A percentile compares a stretch with the other conserved stretches of the same genome.
These are phyloP conservation scores for Boletus patriciae DNA, from an alignment of 768 basidiomycete species.

Conservation along the genomic window DNA sequence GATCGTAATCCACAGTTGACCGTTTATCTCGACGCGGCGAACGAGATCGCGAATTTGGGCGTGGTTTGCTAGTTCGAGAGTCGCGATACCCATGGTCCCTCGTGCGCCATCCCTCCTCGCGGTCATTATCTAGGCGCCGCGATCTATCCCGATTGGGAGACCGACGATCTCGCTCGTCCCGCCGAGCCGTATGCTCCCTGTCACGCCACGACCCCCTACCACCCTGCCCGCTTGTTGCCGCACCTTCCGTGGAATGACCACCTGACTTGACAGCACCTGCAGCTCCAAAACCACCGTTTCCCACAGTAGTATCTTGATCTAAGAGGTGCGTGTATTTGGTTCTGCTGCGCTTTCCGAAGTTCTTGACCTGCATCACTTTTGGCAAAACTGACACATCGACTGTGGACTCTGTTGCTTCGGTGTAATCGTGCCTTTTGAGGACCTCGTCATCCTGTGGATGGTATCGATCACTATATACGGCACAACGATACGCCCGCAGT, in stretches of 20 bases:
- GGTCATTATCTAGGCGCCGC: constrained; percentile 24
- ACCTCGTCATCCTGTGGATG: constrained; percentile 79
- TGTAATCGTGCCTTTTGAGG: constrained; percentile 79
- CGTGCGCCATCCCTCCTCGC: constrained; percentile 18
- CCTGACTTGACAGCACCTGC: constrained; percentile 52
- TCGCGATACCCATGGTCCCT: constrained; percentile 19
- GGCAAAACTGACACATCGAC: constrained; percentile 88
- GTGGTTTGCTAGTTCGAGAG: constrained; percentile 20
- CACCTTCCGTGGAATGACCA: constrained; percentile 50
- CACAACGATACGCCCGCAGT: background rate
- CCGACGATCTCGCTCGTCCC: constrained; percentile 24
- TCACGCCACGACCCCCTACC: constrained; percentile 40
- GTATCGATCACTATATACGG: constrained; percentile 16
- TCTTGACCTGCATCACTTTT: constrained; percentile 94
- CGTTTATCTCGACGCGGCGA: constrained; percentile 32
- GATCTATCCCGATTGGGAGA: constrained; percentile 25
- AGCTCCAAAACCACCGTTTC: constrained; percentile 66
- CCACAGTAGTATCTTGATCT: constrained; percentile 86
- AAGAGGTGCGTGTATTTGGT: constrained; percentile 96
- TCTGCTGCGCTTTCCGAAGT: constrained; percentile 89
- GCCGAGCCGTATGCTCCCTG: constrained; percentile 20
- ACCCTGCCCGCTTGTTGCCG: constrained; percentile 35
- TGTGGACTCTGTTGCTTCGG: constrained; percentile 85
- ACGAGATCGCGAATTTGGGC: constrained; percentile 34
- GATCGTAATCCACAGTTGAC: constrained; percentile 29